Evolutionary conservation across 2,329 filamentous ascomycete genomes (phyloP), one percentile per base, ranked within the genome.

Genomic region (Fusarium buharicum): DNA sequence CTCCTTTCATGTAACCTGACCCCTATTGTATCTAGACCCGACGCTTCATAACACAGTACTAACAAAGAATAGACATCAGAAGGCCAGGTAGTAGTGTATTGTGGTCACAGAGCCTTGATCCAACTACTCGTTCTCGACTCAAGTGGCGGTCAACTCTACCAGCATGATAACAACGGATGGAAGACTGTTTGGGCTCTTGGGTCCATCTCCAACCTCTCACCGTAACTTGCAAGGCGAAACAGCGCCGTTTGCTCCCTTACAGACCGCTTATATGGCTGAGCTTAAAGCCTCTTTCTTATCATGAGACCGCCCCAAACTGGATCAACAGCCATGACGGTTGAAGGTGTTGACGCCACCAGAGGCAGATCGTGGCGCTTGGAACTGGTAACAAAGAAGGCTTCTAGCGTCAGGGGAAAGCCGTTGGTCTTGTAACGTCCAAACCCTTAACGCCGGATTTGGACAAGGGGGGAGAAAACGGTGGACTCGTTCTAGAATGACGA

Each of bases 351-450:
- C 61, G 61, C 61, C 61, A 64, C 62, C 13, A 55, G 31, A 17
- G 17, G 24, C 12, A 48, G 50, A 65, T 62, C 46, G 56, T 65
- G 61, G 61, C 61, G 61, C 54, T 45, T 58, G 41, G 37, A 37
- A 38, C 47, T 43, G 43, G 62, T 24, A 33, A 18, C 45, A 24
- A 59, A 40, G 12, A 59, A 41, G 49, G 30, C n/a, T 60, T 50
- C 48, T 62, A 50, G 61, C 17, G 50, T 50, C 61, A 65, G 61
- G 61, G 56, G 50, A 34, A 13, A n/a, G 24, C 39, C 56, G 56
- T 65, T 64, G 24, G 33, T 9, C 24, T 45, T 50, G 47, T 33
- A 57, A 65, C 56, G 33, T 62, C 47, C 28, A 22, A 36, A 16
- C 28, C 55, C 33, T 50, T 44, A 36, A 44, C 39, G 44, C 61